Conservation (phyloP, 352 stramenopile species). For the Hyphochytrium catenoides region DNA sequence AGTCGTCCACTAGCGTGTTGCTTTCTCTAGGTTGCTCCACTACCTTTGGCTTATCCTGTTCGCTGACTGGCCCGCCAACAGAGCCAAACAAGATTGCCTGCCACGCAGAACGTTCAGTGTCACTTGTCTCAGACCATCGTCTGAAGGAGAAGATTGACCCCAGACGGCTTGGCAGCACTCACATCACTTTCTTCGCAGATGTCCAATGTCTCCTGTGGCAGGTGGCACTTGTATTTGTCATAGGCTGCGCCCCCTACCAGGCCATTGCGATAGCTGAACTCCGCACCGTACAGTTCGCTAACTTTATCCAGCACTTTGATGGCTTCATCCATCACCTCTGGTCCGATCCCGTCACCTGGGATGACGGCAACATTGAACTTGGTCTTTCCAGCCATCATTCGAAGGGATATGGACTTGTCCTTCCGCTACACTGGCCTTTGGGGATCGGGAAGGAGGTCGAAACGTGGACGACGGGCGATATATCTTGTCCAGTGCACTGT, state of each 20-base stretch:
- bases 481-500: no score
- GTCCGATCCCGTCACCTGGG: constrained; percentile 93
- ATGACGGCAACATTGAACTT: constrained; percentile 76
- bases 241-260: constrained; percentile 88
- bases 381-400: no score
- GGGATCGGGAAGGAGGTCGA: no score
- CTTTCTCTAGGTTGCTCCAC: neutral
- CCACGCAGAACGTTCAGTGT: no score
- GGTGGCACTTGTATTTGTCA: constrained; percentile 65
- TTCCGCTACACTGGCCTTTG: no score
- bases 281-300: constrained; percentile 46
- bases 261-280: constrained; percentile 76
- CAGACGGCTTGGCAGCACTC: no score
- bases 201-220: constrained; percentile 80
- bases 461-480: no score
- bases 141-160: no score
- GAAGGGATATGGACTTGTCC: no score
- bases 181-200: constrained; percentile 57
- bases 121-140: no score
- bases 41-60: constrained; percentile 50
- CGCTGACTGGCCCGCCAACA: constrained; percentile 83
- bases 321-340: constrained; percentile 87
- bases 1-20: neutral
- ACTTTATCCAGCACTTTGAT: constrained; percentile 66
- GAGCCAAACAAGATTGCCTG: constrained; percentile 88